These are phyloP conservation scores for Ophiosphaerella narmari DNA, from an alignment of 2,329 filamentous ascomycete species.

Conservation along the genomic window DNA sequence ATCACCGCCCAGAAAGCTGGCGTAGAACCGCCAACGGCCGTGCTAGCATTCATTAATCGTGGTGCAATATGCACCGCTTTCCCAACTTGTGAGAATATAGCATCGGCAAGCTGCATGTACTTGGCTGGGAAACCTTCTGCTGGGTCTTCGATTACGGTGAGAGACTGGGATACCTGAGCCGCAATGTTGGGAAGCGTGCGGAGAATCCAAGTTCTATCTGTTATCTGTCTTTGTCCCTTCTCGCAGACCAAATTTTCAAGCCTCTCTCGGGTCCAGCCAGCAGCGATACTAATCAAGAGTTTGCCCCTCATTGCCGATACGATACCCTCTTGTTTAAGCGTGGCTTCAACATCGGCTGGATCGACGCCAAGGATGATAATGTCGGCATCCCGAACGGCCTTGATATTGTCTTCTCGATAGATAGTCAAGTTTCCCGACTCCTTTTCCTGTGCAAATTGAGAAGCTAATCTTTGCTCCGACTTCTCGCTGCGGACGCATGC, in stretches of 20 bases:
- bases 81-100: conserved; percentile 33
- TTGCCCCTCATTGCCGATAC: conserved; percentile 50
- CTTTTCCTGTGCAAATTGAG: conserved; percentile 37
- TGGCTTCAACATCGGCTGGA: conserved; percentile 49
- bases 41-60: conserved; percentile 32
- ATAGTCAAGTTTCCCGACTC: conserved; percentile 37
- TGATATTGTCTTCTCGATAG: conserved; percentile 42
- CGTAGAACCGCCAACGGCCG: conserved; percentile 36
- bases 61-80: conserved; percentile 25
- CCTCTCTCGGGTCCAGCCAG: conserved; percentile 52
- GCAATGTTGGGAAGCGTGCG: conserved; percentile 54
- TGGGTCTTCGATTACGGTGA: conserved; percentile 42
- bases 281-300: conserved; percentile 57
- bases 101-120: conserved; percentile 19
- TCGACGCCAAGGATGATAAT: conserved; percentile 56
- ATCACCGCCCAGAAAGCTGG: conserved; percentile 41
- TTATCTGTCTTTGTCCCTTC: background rate
- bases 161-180: conserved; percentile 50
- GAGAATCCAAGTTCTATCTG: conserved; percentile 39
- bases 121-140: conserved; percentile 16
- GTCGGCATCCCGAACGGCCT: conserved; percentile 44
- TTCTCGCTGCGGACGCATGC: conserved; percentile 50
- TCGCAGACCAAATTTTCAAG: conserved; percentile 19
- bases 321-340: conserved; percentile 47
- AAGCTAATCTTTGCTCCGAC: conserved; percentile 43